Conservation (phyloP, 2,329 filamentous ascomycete genomes). For the Fusarium nurragi region DNA sequence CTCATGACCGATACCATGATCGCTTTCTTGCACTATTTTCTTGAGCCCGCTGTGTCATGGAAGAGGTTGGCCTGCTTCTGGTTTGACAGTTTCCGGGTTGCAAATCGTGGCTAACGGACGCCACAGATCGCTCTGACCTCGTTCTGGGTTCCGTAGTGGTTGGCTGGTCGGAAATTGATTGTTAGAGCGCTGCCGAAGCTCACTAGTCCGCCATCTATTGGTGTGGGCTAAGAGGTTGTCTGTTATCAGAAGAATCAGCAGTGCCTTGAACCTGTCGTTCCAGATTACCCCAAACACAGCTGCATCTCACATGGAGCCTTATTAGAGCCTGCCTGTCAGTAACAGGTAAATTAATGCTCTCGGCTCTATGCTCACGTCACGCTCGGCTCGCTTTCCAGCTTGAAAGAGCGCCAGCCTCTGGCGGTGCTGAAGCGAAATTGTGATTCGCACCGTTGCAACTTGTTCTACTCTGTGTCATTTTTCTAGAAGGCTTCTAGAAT, state of each 20-base stretch:
- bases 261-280: slow-evolving; percentile 11
- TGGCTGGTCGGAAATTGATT: slow-evolving; percentile 8
- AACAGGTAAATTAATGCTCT: slow-evolving; percentile 10
- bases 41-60: slow-evolving; percentile 6
- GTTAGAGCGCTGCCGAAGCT: slow-evolving; percentile 4
- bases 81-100: no score
- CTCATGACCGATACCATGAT: slow-evolving; percentile 7
- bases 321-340: slow-evolving; percentile 9
- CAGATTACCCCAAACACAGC: slow-evolving; percentile 27
- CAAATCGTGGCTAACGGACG: slow-evolving; percentile 18
- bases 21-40: slow-evolving; percentile 1
- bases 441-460: slow-evolving; percentile 31
- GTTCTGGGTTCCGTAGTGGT: neutral
- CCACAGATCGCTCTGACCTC: slow-evolving; percentile 28
- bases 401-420: slow-evolving; percentile 23
- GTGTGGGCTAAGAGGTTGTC: slow-evolving; percentile 3
- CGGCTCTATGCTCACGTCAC: slow-evolving; percentile 31
- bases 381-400: slow-evolving; percentile 17
- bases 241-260: neutral
- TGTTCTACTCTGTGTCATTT: slow-evolving; percentile 28
- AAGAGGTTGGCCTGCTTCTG: neutral
- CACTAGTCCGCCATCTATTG: slow-evolving; percentile 3
- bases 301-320: slow-evolving; percentile 17
- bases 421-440: slow-evolving; percentile 37
- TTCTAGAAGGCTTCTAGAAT: slow-evolving; percentile 47